Base-by-base conservation (phyloP, 2,329 filamentous ascomycete species). In the Epichloe gansuensis region DNA sequence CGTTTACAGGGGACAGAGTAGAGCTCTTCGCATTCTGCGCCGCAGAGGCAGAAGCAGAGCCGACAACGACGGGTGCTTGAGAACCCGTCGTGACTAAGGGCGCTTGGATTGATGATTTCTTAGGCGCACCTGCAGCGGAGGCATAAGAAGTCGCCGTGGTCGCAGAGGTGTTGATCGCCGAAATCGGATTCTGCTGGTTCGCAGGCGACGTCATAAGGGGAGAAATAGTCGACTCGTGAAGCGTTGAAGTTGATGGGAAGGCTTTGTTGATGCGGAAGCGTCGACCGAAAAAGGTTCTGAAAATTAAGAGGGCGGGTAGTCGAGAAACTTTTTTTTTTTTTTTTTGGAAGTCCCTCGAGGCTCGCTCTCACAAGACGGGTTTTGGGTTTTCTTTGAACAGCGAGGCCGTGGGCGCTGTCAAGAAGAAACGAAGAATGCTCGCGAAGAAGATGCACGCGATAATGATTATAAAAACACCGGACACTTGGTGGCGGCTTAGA, bases 1-100 rank as follows among this genome's bases (percentile, higher is more conserved):
- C 88, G 79, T 95, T 95, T 79, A 94, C 81, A 69, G 86, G 81
- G 75, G 88, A 83, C 63, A 81, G 79, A 63, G 84, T 81, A 66
- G 80, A 76, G 68, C 80, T 71, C 67, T 83, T 82, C 61, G 77
- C 80, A 69, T 80, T 76, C 67, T 77, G 69, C 64, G 72, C 66
- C 60, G 75, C 67, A 58, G 72, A 68, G 65, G 67, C 66, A 62
- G 76, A 73, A 53, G 75, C 73, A 55, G 74, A 75, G 65, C 75
- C 76, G 65, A 78, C 73, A 66, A 77, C 78, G 67, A 78, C 72
- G 57, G 77, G 75, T 60, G 73, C 58, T 55, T 67, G 61, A 59
- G 79, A 77, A 67, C 78, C 77, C 67, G 78, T 75, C 69, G 77
- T 78, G 68, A 79, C 75, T 70, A 80, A 67, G 66, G 80, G 77